Evolutionary conservation across 257 asterid genomes (phyloP), one percentile per base, ranked within the genome.

Genomic region (Pogostemon cablin): DNA sequence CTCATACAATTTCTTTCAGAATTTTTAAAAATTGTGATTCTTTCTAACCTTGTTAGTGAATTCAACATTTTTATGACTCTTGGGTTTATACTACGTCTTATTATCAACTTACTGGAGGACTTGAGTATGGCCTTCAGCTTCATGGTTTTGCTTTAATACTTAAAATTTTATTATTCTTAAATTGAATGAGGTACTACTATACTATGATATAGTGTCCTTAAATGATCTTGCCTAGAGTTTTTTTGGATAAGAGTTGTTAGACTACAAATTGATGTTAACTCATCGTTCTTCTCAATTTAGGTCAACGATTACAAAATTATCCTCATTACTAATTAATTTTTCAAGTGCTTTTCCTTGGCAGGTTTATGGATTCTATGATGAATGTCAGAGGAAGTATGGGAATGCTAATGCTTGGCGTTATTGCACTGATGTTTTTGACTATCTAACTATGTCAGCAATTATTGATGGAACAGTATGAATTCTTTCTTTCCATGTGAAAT

Each of bases 281-380:
- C 44, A 4, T 41, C 44, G 5, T 41, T 41, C 44, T 41, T 41
- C 44, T 41, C 44, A 41, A 4, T 41, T 41, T 4, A 25, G 32
- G 32, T 25, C 32, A 25, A 25, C 32, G 32, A 25, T 25, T 25
- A 25, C 32, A 25, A 1, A 25, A 25, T 25, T 39, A 11, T 77
- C 56, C 25, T 57, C 37, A 65, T 65, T 62, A 49, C 63, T 75
- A 58, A 58, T 67, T 68, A 53, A 73, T 68, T 39, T 71, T 12
- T 50, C 32, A 42, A 32, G 15, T 69, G 65, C 39, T 52, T 68
- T 61, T 72, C 55, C 77, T 47, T 77, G 66, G 43, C 65, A 95
- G 99, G 99, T 95, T 54, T 95, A 95, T 83, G 99, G 99, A 79
- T 95, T 95, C 80, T 95, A 95, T 72, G 99, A 95, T 77, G 99